These are phyloP conservation scores for Neurospora sp. DNA, from an alignment of 495 filamentous ascomycete species.

Conservation along the genomic window DNA sequence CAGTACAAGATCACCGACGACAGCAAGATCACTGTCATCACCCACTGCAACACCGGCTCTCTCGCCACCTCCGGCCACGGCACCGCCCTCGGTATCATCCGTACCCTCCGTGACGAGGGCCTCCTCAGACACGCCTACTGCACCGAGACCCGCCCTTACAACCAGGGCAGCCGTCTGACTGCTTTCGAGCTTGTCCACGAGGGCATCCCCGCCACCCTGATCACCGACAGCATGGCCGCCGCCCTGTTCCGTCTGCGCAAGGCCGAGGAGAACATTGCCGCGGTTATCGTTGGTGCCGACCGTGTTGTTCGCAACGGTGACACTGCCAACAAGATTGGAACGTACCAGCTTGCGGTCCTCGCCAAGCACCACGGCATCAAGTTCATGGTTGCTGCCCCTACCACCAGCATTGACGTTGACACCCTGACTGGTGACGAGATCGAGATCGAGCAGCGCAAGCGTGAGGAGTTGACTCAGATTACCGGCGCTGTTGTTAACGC, in stretches of 20 bases:
- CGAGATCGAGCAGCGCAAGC: conserved; percentile 74
- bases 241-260: conserved; percentile 57
- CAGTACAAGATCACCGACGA: conserved; percentile 30
- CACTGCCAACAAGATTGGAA: conserved; percentile 97
- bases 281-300: conserved; percentile 89
- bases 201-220: conserved; percentile 79
- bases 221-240: conserved; percentile 95
- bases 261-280: conserved; percentile 52
- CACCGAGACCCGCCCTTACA: conserved; percentile 95
- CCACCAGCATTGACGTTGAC: conserved; percentile 82
- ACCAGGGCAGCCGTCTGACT: conserved; percentile 90
- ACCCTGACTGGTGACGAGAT: conserved; percentile 69
- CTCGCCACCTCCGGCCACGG: conserved; percentile 95
- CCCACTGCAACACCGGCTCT: conserved; percentile 97
- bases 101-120: conserved; percentile 57
- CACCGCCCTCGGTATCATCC: conserved; percentile 88
- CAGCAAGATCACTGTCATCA: conserved; percentile 60
- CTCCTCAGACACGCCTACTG: conserved; percentile 75
- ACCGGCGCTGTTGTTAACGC: conserved; percentile 54
- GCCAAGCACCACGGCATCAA: conserved; percentile 81
- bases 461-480: conserved; percentile 69
- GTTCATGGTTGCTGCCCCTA: conserved; percentile 89
- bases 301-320: conserved; percentile 93
- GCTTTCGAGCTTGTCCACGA: conserved; percentile 94
- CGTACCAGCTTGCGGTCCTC: conserved; percentile 80